Base-by-base conservation (phyloP, 306 rosid species). In the Castanea mollissima region DNA sequence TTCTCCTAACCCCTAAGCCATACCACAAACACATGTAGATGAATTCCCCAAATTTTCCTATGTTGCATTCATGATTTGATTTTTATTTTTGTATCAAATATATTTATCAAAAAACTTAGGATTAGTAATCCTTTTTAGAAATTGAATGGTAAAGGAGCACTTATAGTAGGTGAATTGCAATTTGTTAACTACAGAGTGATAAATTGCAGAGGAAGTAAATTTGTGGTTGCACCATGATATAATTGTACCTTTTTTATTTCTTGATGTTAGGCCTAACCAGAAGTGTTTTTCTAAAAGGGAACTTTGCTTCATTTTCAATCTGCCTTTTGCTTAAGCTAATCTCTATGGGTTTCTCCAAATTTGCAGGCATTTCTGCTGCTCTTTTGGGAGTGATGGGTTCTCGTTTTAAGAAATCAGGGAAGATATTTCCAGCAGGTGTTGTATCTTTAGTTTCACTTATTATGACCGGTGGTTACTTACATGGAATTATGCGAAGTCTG, bases 391-490 rank as follows among this genome's bases (percentile, higher is more conserved):
- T 91, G 83, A 96, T 96, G 99, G 99, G 99, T 67, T 84, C 96
- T 76, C 99, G 99, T 46, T 96, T 89, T 79, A 93, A 87, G 92
- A 90, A 85, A 55, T 96, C 99, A 10, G 94, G 99, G 78, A 96
- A 96, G 90, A 79, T 96, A 27, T 91, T 96, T 86, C 99, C 99
- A 6, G 99, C 99, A 5, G 99, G 99, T 10, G 92, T 93, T 52
- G 96, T 96, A 31, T 90, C 99, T n/a, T 87, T 96, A 34, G 91
- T 93, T 71, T 96, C 99, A 1, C 83, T 96, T 64, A 46, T 91
- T 77, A 96, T 96, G 99, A 88, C 98, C 0, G 98, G 94, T 60
- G 98, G 99, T 80, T 96, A 93, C 91, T 73, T 96, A 69, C 99
- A 96, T 83, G 99, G 99, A 84, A 91, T 96, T 71, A 71, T 91